Percentiles rank a stretch among this genome's conserved stretches.
These are phyloP conservation scores for Blastobotrys petasosporus DNA, from an alignment of 1,139 yeast species.

Conservation along the genomic window DNA sequence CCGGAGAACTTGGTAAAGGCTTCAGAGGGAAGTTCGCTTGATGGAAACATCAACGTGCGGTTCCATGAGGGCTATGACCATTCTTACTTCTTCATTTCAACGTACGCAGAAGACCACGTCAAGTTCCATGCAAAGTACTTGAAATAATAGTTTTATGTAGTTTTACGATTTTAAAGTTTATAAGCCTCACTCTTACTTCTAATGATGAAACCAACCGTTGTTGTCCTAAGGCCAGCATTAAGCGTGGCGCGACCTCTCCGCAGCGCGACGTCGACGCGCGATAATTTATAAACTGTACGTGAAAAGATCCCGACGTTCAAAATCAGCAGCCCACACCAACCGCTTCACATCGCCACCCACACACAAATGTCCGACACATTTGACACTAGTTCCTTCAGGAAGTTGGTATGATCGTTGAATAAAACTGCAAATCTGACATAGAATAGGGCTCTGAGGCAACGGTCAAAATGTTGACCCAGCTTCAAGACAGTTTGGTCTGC, in stretches of 20 bases:
- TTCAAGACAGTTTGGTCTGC: constrained; percentile 27
- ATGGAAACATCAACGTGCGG: constrained; percentile 50
- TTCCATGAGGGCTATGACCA: constrained; percentile 86
- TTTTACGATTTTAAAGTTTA: too few species aligned
- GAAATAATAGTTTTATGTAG: background rate
- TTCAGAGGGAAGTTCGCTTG: constrained; percentile 52
- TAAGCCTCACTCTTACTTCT: too few species aligned
- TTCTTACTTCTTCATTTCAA: constrained; percentile 76
- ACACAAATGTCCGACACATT: too few species aligned
- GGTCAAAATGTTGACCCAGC: constrained; percentile 15
- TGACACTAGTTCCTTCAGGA: background rate
- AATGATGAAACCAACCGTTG: too few species aligned
- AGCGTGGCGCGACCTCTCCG: too few species aligned
- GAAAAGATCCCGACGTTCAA: too few species aligned
- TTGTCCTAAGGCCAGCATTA: too few species aligned
- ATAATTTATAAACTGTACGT: too few species aligned
- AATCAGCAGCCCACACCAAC: too few species aligned
- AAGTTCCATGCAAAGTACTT: constrained; percentile 78
- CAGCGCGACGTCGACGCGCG: too few species aligned
- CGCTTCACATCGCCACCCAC: too few species aligned
- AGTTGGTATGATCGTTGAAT: background rate
- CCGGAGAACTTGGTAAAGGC: constrained; percentile 73
- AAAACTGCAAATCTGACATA: background rate
- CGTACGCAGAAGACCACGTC: constrained; percentile 81
- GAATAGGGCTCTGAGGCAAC: background rate